A percentile compares a stretch with the other conserved stretches of the same genome.
These are phyloP conservation scores for Grigorovia jiainica DNA, from an alignment of 805 yeast species.

Conservation along the genomic window DNA sequence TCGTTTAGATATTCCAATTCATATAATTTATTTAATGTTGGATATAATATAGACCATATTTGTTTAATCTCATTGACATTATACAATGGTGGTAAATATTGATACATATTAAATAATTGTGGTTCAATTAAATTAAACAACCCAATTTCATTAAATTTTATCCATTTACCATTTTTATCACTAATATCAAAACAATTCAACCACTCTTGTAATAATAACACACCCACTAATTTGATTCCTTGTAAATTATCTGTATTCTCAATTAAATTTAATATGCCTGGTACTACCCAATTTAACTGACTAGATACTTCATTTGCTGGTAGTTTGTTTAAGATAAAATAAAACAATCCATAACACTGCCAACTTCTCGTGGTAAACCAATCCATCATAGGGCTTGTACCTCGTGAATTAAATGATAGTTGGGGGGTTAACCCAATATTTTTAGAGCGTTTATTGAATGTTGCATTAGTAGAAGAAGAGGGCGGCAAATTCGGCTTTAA, in stretches of 20 bases:
- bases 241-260: conserved; percentile 23
- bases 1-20: conserved; percentile 5
- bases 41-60: conserved; percentile 15
- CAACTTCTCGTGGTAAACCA: conserved; percentile 22
- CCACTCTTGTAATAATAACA: conserved; percentile 13
- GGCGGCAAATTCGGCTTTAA: conserved; percentile 10
- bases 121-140: conserved; percentile 21
- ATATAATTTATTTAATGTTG: conserved; percentile 17
- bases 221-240: conserved; percentile 20
- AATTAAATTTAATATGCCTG: conserved; percentile 25
- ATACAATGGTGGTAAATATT: conserved; percentile 22
- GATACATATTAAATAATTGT: conserved; percentile 17
- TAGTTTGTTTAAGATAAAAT: conserved; percentile 13
- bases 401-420: conserved; percentile 10
- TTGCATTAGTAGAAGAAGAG: neutral
- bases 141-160: conserved; percentile 20
- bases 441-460: neutral
- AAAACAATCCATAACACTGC: conserved; percentile 19
- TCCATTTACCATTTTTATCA: conserved; percentile 11
- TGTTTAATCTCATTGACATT: conserved; percentile 9
- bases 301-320: conserved; percentile 14
- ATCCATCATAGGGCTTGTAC: conserved; percentile 12
- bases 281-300: conserved; percentile 27
- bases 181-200: conserved; percentile 8
- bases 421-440: conserved; percentile 10